Base-by-base conservation (phyloP, 1,139 yeast species). In the Saccharomyces hybrid region DNA sequence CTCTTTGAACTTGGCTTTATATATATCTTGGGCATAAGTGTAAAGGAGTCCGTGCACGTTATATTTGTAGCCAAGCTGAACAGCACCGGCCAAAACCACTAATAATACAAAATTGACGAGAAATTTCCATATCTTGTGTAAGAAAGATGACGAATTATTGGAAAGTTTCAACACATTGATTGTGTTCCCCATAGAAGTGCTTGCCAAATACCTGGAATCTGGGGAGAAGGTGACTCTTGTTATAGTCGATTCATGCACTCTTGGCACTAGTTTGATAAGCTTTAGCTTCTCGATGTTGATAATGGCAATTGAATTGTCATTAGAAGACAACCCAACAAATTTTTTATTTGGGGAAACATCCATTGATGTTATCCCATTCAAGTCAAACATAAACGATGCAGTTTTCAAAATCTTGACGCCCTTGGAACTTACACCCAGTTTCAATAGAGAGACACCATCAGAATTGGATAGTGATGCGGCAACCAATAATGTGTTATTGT, bases 181-280 rank as follows among this genome's bases (percentile, higher is more conserved):
- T 0, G 89, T 79, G 58, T 87, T 86, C 2, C 95, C 88, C 1
- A 95, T 95, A 50, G 96, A 86, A 0, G 84, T 86, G 14, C 91
- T 81, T 1, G 91, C 95, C 51, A 90, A 73, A 54, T 79, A 75
- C 47, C 79, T 73, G 12, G 93, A 91, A 62, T 82, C 79, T 8
- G 88, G 85, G 14, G 88, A 84, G 58, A 90, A 82, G 0, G 82
- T 75, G 9, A 88, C 80, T 52, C 81, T 78, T 0, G 97, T 91
- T 53, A 91, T 84, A 9, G 96, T 93, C 70, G 88, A 87, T 7
- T 79, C 75, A 68, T 91, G 98, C 51, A 85, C 83, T 58, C 84
- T 79, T 52, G 78, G 77, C 57, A 83, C 74, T 5, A 77, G 71
- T 56, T 78, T 78, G 48, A 83, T 64, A 9, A 77, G 71, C 51